Conservation (phyloP, 2,329 filamentous ascomycete genomes). For the Hymenotorrendiella dingleyae region DNA sequence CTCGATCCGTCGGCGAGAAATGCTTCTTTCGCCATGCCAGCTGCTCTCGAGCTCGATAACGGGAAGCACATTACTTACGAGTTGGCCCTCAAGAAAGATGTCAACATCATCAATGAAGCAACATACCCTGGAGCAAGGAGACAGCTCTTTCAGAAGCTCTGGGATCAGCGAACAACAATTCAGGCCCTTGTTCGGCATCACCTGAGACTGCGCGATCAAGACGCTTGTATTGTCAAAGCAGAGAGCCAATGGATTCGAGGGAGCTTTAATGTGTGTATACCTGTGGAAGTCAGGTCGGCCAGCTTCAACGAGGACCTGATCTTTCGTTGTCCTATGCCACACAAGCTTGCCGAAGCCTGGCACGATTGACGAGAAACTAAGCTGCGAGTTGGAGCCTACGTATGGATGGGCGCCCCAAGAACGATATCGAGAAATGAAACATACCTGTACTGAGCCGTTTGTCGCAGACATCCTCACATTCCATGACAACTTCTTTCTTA, state of each 20-base stretch:
- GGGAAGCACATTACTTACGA: constrained; percentile 9
- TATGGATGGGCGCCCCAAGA: constrained; percentile 30
- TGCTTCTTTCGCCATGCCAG: constrained; percentile 7
- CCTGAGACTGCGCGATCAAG: constrained; percentile 20
- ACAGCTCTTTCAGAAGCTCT: constrained; percentile 20
- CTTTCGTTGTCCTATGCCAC: constrained; percentile 25
- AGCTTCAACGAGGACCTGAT: constrained; percentile 23
- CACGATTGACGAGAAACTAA: constrained; percentile 31
- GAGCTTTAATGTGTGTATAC: constrained; percentile 33
- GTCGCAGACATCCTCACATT: constrained; percentile 21
- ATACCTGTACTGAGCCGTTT: constrained; percentile 23
- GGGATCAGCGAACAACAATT: constrained; percentile 16
- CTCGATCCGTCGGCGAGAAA: no score
- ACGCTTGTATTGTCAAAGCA: constrained; percentile 18
- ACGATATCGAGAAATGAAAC: constrained; percentile 28
- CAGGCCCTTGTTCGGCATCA: constrained; percentile 23
- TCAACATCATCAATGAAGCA: constrained; percentile 8
- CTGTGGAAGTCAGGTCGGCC: constrained; percentile 25
- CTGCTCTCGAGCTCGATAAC: constrained; percentile 6
- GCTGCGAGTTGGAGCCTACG: constrained; percentile 25
- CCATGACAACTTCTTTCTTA: constrained; percentile 26
- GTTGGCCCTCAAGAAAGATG: constrained; percentile 7
- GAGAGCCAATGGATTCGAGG: constrained; percentile 28
- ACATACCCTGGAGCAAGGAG: constrained; percentile 5
- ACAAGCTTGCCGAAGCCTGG: constrained; percentile 27